These are phyloP conservation scores for Papiliotrema fonsecae DNA, from an alignment of 1,284 basidiomycete genomes.

Conservation along the genomic window DNA sequence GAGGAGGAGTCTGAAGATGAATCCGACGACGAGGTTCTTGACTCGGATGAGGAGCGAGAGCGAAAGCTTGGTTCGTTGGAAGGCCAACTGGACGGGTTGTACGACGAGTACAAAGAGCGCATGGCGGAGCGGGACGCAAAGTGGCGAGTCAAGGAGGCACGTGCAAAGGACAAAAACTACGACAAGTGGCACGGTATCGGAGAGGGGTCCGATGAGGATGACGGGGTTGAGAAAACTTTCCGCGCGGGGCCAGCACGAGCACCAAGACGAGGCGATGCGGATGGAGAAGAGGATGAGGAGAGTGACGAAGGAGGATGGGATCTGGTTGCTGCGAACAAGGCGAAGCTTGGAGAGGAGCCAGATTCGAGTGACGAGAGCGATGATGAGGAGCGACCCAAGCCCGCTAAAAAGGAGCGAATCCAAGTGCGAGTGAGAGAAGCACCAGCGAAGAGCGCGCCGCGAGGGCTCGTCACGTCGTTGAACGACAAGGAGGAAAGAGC, in stretches of 20 bases:
- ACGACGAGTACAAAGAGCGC: constrained; percentile 79
- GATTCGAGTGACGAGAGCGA: constrained; percentile 48
- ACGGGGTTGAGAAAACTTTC: constrained; percentile 44
- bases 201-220: constrained; percentile 41
- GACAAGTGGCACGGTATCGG: constrained; percentile 72
- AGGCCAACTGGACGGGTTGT: constrained; percentile 78
- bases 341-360: constrained; percentile 53
- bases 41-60: constrained; percentile 68
- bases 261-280: constrained; percentile 36
- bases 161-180: constrained; percentile 66
- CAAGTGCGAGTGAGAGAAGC: constrained; percentile 14
- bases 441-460: constrained; percentile 12
- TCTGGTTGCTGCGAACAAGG: constrained; percentile 60
- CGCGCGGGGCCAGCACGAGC: constrained; percentile 19
- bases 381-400: constrained; percentile 31
- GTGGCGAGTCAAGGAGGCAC: constrained; percentile 77
- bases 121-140: constrained; percentile 83
- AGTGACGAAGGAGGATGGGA: constrained; percentile 68
- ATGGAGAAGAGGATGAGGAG: constrained; percentile 56
- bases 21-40: constrained; percentile 55
- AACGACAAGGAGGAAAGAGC: constrained; percentile 35
- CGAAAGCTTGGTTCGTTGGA: constrained; percentile 65
- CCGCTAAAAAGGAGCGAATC: constrained; percentile 19
- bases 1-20: constrained; percentile 46
- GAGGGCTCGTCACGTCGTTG: constrained; percentile 43